A percentile compares a stretch with the other conserved stretches of the same genome.
Evolutionary conservation across 495 filamentous ascomycete species (phyloP).

Genomic region (Recurvomyces mirabilis): DNA sequence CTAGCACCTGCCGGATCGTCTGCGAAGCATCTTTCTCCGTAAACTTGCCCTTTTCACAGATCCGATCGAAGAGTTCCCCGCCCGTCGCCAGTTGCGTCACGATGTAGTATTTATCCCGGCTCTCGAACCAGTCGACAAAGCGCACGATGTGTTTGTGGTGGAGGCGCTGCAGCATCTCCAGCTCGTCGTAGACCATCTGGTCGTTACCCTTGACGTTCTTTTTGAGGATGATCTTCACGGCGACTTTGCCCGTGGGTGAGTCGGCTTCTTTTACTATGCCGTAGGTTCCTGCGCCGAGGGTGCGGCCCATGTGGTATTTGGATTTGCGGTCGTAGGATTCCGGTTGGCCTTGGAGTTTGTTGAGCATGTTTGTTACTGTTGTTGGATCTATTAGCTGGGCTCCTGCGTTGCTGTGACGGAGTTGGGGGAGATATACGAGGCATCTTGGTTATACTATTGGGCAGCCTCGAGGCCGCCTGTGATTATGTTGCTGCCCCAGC

Average conservation of each 20-base stretch:
- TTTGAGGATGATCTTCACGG: constrained; percentile 98
- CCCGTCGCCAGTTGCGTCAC: constrained; percentile 94
- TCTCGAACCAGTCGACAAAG: constrained; percentile 99
- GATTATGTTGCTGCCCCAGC: no score
- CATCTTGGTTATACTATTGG: not conserved
- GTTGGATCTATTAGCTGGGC: constrained; percentile 9
- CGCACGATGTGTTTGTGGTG: constrained; percentile 93
- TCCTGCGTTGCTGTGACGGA: no score
- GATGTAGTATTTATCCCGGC: constrained; percentile 99
- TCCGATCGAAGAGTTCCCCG: constrained; percentile 94
- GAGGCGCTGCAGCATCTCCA: constrained; percentile 79
- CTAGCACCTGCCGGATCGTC: constrained; percentile 89
- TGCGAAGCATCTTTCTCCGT: constrained; percentile 97
- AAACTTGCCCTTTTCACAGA: constrained; percentile 96
- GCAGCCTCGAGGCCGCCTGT: constrained; percentile 16
- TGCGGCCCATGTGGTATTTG: constrained; percentile 82
- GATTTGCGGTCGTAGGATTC: constrained; percentile 98
- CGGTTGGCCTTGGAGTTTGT: constrained; percentile 94
- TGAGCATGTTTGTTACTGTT: constrained; percentile 80
- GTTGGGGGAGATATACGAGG: no score
- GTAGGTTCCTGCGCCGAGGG: constrained; percentile 93
- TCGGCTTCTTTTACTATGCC: constrained; percentile 96
- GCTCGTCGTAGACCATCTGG: constrained; percentile 95
- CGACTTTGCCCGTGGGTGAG: constrained; percentile 69
- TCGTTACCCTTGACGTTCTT: constrained; percentile 98